phyloP scores from a whole-genome alignment of 345 rosid genomes.

The Luvunga scandens region DNA sequence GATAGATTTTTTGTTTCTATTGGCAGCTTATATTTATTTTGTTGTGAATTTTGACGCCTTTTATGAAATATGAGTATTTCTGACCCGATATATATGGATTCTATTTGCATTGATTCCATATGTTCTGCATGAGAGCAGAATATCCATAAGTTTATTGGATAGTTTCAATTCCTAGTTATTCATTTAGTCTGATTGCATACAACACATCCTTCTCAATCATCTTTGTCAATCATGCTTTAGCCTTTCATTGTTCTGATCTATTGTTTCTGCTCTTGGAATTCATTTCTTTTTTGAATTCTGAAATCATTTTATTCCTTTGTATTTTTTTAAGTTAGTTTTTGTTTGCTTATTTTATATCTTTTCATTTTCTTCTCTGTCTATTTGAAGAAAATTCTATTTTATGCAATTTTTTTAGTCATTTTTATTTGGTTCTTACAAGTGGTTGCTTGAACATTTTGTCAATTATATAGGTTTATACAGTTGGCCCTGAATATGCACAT shows the following conservation, averaged over 20 bases:
- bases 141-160: neutral
- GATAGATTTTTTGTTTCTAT: neutral
- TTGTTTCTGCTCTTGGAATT: neutral
- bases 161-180: neutral
- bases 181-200: neutral
- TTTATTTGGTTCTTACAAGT: conserved; percentile 9
- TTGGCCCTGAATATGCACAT: conserved; percentile 98
- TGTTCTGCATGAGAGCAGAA: neutral
- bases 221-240: neutral
- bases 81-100: neutral
- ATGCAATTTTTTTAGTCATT: neutral
- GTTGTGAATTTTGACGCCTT: neutral
- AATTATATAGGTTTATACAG: conserved; percentile 84
- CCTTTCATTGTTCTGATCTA: neutral
- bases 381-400: neutral
- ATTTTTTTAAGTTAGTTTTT: neutral
- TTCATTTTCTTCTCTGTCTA: neutral
- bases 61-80: neutral
- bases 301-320: neutral
- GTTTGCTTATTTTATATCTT: neutral
- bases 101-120: neutral
- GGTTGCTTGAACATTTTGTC: conserved; percentile 19
- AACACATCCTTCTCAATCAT: neutral
- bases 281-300: neutral
- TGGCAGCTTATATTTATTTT: neutral